These are phyloP conservation scores for Botrytis hyacinthi DNA, from an alignment of 2,329 filamentous ascomycete species.

Conservation along the genomic window DNA sequence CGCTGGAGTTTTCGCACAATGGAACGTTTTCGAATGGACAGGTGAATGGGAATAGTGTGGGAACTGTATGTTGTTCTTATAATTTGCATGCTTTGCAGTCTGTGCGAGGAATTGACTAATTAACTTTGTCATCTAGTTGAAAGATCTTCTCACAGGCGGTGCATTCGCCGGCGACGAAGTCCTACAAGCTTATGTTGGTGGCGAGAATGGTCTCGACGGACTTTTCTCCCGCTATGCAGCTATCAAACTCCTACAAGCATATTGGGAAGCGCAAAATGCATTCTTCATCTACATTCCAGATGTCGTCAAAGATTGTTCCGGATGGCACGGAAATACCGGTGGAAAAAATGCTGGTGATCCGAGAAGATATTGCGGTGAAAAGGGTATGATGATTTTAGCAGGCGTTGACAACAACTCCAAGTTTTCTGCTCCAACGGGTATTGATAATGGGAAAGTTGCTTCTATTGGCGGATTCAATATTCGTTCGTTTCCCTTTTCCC, in stretches of 20 bases:
- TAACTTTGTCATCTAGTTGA: not conserved
- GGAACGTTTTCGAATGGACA: not conserved
- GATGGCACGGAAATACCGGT: not conserved
- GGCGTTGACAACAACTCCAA: not conserved
- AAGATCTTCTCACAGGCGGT: not conserved
- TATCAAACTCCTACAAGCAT: not conserved
- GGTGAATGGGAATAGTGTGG: not conserved
- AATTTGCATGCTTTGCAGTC: no score
- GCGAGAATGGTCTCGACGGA: not conserved
- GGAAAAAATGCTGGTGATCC: not conserved
- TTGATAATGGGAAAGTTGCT: not conserved
- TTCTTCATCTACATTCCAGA: conserved; percentile 3
- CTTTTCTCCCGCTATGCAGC: not conserved
- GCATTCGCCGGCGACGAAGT: not conserved
- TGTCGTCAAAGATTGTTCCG: not conserved
- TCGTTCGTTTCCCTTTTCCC: not conserved
- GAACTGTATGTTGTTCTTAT: not conserved
- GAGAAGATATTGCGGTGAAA: not conserved
- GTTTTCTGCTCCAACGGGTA: not conserved
- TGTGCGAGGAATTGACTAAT: no score
- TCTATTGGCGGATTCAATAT: not conserved
- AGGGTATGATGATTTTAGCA: not conserved
- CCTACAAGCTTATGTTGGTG: not conserved
- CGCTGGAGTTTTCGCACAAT: not conserved
- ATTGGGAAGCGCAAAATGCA: not conserved